Evolutionary conservation across 1,284 basidiomycete genomes (phyloP).

Genomic region (Austropuccinia psidii): DNA sequence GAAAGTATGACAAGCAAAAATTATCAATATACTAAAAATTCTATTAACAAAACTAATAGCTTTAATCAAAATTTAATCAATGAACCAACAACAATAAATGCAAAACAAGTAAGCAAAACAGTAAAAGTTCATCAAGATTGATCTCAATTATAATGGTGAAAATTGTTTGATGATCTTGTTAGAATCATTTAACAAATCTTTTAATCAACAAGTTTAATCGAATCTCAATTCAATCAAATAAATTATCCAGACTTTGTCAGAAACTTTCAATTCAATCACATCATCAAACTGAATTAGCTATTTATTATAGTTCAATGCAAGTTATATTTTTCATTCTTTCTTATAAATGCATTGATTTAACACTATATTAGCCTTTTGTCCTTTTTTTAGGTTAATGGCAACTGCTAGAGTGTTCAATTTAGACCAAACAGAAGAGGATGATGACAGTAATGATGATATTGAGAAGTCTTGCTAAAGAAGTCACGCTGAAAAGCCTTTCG

Average conservation of each 20-base stretch:
- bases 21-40: too few species aligned
- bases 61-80: too few species aligned
- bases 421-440: too few species aligned
- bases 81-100: too few species aligned
- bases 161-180: not conserved
- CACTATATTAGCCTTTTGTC: not conserved
- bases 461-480: too few species aligned
- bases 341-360: not conserved
- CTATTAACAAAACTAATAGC: too few species aligned
- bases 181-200: constrained; percentile 7
- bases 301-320: constrained; percentile 4
- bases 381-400: constrained; percentile 8
- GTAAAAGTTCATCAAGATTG: not conserved
- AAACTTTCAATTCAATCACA: not conserved
- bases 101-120: too few species aligned
- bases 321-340: not conserved
- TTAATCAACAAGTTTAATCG: not conserved
- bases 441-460: too few species aligned
- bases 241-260: constrained; percentile 4
- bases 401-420: constrained; percentile 12
- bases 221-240: not conserved
- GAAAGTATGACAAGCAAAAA: too few species aligned
- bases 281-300: not conserved
- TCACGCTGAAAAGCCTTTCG: too few species aligned
- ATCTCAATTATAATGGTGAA: not conserved